phyloP scores from a whole-genome alignment of 176 grass and related monocot species.

The Musa itinerans region DNA sequence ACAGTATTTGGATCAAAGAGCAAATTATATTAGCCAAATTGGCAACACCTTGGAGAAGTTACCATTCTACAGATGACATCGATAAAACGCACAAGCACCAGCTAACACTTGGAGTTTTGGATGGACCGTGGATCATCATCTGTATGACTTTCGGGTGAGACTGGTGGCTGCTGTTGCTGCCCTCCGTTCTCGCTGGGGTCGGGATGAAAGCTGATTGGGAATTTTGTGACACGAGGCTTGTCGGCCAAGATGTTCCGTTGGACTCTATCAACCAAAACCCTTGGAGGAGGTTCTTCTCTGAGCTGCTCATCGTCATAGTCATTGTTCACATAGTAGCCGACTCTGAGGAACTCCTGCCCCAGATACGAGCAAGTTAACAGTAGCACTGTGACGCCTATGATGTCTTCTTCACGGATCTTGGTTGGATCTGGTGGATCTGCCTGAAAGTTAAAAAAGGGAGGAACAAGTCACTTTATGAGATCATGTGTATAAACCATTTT shows the following conservation, averaged over 20 bases:
- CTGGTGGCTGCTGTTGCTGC: constrained; percentile 40
- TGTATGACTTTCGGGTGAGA: constrained; percentile 36
- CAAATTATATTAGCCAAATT: too few relatives aligned
- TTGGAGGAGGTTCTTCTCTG: constrained; percentile 76
- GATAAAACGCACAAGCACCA: too few relatives aligned
- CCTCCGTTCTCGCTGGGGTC: constrained; percentile 44
- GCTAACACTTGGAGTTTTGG: not conserved
- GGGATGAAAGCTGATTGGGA: constrained; percentile 96
- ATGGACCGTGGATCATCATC: constrained; percentile 19
- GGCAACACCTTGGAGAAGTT: too few relatives aligned
- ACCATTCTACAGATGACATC: too few relatives aligned
- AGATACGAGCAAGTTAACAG: constrained; percentile 90
- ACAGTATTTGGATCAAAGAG: too few relatives aligned
- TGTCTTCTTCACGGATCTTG: constrained; percentile 93
- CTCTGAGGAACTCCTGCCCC: constrained; percentile 96
- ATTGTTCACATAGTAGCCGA: constrained; percentile 98
- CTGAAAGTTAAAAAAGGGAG: constrained; percentile 28
- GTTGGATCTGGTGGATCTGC: constrained; percentile 87
- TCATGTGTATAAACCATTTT: not conserved
- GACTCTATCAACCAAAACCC: constrained; percentile 62
- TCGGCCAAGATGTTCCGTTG: constrained; percentile 93
- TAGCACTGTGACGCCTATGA: constrained; percentile 91
- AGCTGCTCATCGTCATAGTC: constrained; percentile 92
- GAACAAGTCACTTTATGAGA: not conserved
- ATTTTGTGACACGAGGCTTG: constrained; percentile 96